Base-by-base conservation (phyloP, 2,329 filamentous ascomycete genomes). In the Seiridium unicorne region DNA sequence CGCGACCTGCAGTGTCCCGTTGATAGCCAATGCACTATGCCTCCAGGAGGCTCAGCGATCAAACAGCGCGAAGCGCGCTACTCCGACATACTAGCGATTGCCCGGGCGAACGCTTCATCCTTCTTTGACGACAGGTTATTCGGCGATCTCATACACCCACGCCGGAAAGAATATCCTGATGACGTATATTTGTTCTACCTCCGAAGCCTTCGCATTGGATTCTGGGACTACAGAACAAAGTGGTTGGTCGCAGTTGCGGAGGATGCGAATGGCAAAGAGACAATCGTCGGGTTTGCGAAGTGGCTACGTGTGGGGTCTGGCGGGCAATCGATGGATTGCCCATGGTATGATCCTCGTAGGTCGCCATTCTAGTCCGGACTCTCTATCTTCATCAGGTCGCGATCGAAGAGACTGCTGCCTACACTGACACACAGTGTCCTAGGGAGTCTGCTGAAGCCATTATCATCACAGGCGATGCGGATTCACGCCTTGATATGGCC, bases 41-140 rank as follows among this genome's bases (percentile, higher is more conserved):
- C 38, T 7, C 13, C 38, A 13, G 13, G 13, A 42, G 13, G 7
- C 13, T 42, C 7, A 13, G 13, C 38, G 2, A 13, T 44, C 53
- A 42, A 55, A 10, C n/a, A n/a, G 13, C 64, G 65, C 46, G 60
- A 65, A 40, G 64, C 65, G 8, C 55, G 55, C 44, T 67, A 62
- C 57, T 44, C 58, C 26, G 71, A 73, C 35, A 66, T 73, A 1
- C 64, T 66, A 0, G 65, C 63, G 42, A 67, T 74, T 51, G 69
- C 72, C 8, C 64, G 67, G 63, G 60, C 72, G 8, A 61, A 70
- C 57, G 67, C 74, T 4, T 61, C 62, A 13, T 73, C 73, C 0
- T 76, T 76, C 57, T 67, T 67, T 64, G 65, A 75, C 5, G 73
- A 76, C 35, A 67, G 68, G 9, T 51, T 76, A 5, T 73, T 73